Evolutionary conservation across 2,329 filamentous ascomycete genomes (phyloP), one percentile per base, ranked within the genome.

Genomic region (Aspergillus oerlinghausenensis): DNA sequence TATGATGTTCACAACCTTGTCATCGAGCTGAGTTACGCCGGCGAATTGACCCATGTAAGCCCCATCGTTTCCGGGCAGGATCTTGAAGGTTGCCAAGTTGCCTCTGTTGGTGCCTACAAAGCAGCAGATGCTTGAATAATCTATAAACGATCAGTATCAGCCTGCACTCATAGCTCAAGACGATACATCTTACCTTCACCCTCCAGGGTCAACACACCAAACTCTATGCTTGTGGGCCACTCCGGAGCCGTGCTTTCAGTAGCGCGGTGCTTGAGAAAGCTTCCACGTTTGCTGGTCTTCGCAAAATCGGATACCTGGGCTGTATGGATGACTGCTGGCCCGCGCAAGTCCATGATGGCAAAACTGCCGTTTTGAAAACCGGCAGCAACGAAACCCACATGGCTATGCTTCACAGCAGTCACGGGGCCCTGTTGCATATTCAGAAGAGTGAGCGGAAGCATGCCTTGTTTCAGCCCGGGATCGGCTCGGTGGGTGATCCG

Each of bases 91-190:
- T 6, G 87, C 85, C 19, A 97, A 78, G 65, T 90, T 90, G 43
- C 94, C 94, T 29, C 85, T 74, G 63, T 88, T 92, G 0, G 94
- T 97, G 21, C 94, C 94, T 1, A 95, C 89, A 64, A 97, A 95
- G 63, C 94, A 89, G 57, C 88, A 85, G 55, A 99, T 96, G 67
- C 92, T 97, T 1, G 94, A 97, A 71, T 96, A 99, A 62, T 90
- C 84, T 81, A 55, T 7, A 29, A 19, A 11, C 23, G 4, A 55
- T 77, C 58, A 76, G 69, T 50, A 48, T 42, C 19, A 2, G 3
- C 23, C 10, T 14, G 10, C n/a, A 17, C 11, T 2, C 17, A 8
- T n/a, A 38, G 14, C 32, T 8, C 28, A 19, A 23, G 11, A n/a
- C 1, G 3, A 21, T 19, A n/a, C 10, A 49, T 26, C 70, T 63